These are phyloP conservation scores for Nemania bipapillata DNA, from an alignment of 2,329 filamentous ascomycete species.

Conservation along the genomic window DNA sequence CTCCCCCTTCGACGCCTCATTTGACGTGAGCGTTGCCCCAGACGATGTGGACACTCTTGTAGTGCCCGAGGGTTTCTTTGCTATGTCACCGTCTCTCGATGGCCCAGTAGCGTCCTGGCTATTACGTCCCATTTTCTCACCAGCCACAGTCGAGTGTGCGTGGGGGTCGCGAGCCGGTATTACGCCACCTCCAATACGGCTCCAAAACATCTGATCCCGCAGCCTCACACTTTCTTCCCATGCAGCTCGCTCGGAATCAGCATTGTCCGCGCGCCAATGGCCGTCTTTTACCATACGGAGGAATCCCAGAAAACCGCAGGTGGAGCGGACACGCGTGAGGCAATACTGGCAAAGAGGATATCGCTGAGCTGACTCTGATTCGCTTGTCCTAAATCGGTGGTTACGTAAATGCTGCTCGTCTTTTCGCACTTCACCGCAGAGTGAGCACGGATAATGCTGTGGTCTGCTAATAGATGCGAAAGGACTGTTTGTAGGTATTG, in stretches of 20 bases:
- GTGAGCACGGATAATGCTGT: slow-evolving; percentile 76
- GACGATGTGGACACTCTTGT: slow-evolving; percentile 36
- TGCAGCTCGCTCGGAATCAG: slow-evolving; percentile 83
- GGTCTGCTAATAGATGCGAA: slow-evolving; percentile 63
- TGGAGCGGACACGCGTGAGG: slow-evolving; percentile 81
- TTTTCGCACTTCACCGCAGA: slow-evolving; percentile 86
- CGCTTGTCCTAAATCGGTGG: slow-evolving; percentile 88
- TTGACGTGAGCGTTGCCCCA: slow-evolving; percentile 15
- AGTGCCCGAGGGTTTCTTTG: slow-evolving; percentile 20
- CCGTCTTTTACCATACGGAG: slow-evolving; percentile 91
- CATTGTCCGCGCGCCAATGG: slow-evolving; percentile 84
- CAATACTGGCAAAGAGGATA: slow-evolving; percentile 94
- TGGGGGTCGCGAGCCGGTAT: slow-evolving; percentile 67
- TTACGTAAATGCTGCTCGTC: slow-evolving; percentile 77
- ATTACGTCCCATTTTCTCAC: slow-evolving; percentile 51
- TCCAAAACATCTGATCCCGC: slow-evolving; percentile 97
- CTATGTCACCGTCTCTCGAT: slow-evolving; percentile 29
- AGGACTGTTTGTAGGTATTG: slow-evolving; percentile 72
- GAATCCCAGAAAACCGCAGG: slow-evolving; percentile 93
- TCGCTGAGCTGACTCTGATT: slow-evolving; percentile 84
- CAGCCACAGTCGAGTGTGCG: slow-evolving; percentile 36
- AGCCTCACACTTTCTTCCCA: slow-evolving; percentile 95
- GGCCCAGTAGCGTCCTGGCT: slow-evolving; percentile 51
- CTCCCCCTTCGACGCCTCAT: slow-evolving; percentile 16
- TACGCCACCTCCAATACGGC: slow-evolving; percentile 89